These are phyloP conservation scores for Sophora flavescens DNA, from an alignment of 306 rosid genomes.

Conservation along the genomic window DNA sequence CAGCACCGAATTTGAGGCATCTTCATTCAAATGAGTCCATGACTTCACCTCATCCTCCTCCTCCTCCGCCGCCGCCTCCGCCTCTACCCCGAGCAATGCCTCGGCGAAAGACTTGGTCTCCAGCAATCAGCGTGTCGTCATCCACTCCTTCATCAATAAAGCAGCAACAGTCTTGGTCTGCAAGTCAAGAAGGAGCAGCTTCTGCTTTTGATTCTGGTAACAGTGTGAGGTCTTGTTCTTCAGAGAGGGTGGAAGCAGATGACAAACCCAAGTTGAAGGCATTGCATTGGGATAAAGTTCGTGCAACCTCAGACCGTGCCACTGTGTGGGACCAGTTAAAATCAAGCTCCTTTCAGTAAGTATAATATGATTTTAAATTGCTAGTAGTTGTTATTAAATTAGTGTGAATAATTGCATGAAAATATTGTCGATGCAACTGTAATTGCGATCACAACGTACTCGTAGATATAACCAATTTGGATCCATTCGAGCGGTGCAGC, in stretches of 20 bases:
- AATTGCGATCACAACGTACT: too few relatives aligned
- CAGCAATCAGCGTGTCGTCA: slow-evolving; percentile 39
- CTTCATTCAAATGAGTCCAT: slow-evolving; percentile 56
- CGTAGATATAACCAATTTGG: too few relatives aligned
- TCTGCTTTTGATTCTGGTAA: slow-evolving; percentile 46
- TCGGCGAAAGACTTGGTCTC: slow-evolving; percentile 43
- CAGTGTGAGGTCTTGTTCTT: slow-evolving; percentile 5
- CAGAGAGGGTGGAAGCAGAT: slow-evolving; percentile 51
- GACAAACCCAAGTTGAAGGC: slow-evolving; percentile 90
- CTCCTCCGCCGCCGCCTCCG: slow-evolving; percentile 48
- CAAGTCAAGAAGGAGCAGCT: slow-evolving; percentile 49
- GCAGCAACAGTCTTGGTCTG: slow-evolving; percentile 48
- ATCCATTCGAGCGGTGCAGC: too few relatives aligned
- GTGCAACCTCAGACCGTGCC: slow-evolving; percentile 91
- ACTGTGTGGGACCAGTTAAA: slow-evolving; percentile 99
- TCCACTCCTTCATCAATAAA: slow-evolving; percentile 37
- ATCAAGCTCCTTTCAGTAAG: slow-evolving; percentile 97
- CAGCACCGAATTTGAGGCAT: slow-evolving; percentile 67
- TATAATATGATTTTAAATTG: neutral
- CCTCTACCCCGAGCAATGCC: slow-evolving; percentile 33
- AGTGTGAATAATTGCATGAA: too few relatives aligned
- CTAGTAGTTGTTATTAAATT: too few relatives aligned
- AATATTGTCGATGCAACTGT: too few relatives aligned
- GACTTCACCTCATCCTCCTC: slow-evolving; percentile 50
- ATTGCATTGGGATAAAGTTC: slow-evolving; percentile 98